Evolutionary conservation across 495 filamentous ascomycete species (phyloP).

Genomic region (Neurospora sp.): DNA sequence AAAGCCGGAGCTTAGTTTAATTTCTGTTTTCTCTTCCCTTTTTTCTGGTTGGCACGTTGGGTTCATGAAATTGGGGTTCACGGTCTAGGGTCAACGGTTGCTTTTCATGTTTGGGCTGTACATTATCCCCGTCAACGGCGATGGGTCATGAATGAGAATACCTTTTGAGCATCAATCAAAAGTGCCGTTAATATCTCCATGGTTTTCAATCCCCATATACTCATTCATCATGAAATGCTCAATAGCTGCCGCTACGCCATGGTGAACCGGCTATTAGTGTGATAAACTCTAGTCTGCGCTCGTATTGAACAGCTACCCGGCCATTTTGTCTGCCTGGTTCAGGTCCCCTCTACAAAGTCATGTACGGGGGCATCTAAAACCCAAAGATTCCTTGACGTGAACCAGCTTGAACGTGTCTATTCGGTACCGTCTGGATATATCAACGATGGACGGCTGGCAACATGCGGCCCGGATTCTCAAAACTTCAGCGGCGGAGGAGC

Average conservation of each 20-base stretch:
- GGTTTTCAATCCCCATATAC: background rate
- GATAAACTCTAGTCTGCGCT: background rate
- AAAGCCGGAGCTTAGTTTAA: constrained; percentile 35
- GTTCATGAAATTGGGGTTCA: constrained; percentile 74
- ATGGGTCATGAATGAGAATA: constrained; percentile 50
- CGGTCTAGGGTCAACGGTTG: constrained; percentile 71
- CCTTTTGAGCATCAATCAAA: constrained; percentile 23
- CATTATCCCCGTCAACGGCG: constrained; percentile 73
- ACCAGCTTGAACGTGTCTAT: background rate
- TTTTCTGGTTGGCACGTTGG: constrained; percentile 61
- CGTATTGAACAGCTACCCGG: background rate
- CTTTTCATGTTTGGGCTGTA: constrained; percentile 75
- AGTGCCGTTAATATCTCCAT: background rate
- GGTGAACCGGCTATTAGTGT: background rate
- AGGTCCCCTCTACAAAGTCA: background rate
- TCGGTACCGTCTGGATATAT: background rate
- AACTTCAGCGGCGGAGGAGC: constrained; percentile 38
- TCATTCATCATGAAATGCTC: background rate
- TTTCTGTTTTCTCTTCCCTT: constrained; percentile 49
- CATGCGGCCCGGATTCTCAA: constrained; percentile 11
- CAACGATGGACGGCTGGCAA: background rate
- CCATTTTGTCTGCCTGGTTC: background rate
- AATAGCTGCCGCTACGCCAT: background rate
- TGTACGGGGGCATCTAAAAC: background rate
- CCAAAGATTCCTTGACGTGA: background rate